These are phyloP conservation scores for Tulasnella sp. DNA, from an alignment of 768 basidiomycete species.

Conservation along the genomic window DNA sequence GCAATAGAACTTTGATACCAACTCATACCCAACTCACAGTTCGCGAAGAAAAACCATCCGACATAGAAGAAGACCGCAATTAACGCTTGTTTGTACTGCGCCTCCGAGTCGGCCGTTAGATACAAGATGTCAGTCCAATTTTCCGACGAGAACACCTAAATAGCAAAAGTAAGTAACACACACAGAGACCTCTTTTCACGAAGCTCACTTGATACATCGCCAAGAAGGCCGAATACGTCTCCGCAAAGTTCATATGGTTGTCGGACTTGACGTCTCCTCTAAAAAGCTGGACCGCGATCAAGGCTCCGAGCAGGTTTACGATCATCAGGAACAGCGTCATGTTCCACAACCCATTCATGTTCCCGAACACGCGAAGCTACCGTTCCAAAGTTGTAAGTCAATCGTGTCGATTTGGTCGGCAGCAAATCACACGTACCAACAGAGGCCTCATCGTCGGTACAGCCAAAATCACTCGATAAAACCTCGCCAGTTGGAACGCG, in stretches of 20 bases:
- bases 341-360: constrained; percentile 81
- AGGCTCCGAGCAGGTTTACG: constrained; percentile 74
- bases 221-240: constrained; percentile 75
- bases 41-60: constrained; percentile 84
- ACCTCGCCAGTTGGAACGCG: constrained; percentile 71
- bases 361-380: constrained; percentile 81
- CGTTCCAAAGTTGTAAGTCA: constrained; percentile 6
- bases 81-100: constrained; percentile 51
- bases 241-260: constrained; percentile 58
- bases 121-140: constrained; percentile 84
- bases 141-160: constrained; percentile 79
- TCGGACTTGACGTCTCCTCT: constrained; percentile 61
- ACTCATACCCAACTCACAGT: constrained; percentile 47
- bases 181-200: background rate
- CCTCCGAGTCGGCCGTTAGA: constrained; percentile 46
- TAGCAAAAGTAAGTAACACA: background rate
- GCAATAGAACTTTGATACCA: background rate
- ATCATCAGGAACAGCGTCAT: constrained; percentile 85
- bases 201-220: constrained; percentile 51
- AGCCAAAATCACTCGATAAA: constrained; percentile 84
- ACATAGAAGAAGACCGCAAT: constrained; percentile 61
- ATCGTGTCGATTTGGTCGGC: background rate
- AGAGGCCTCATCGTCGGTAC: constrained; percentile 85
- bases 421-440: constrained; percentile 41
- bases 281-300: constrained; percentile 73